Base-by-base conservation (phyloP, 495 filamentous ascomycete genomes). In the Hypoxylon intermedium region DNA sequence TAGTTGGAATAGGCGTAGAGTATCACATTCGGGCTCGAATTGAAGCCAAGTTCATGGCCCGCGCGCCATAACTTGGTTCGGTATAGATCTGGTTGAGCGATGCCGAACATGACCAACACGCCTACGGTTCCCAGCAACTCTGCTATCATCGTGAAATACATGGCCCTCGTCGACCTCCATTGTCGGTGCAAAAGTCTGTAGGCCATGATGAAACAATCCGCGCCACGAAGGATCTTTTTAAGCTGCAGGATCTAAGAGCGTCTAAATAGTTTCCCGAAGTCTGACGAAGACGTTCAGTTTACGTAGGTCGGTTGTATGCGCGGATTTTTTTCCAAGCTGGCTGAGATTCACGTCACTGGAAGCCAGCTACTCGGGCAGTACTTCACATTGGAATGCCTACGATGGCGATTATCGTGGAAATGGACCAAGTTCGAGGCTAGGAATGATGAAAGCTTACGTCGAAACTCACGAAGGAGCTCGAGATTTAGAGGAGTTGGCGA, bases 1-100 rank as follows among this genome's bases (percentile, higher is more conserved):
- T 92, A 84, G 64, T 96, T 96, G 36, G 91, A 87, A 54, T 84
- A 84, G 13, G 87, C 86, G 68, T 92, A 96, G 18, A 93, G 63
- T 5, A 87, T 78, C 63, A 87, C 79, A 33, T 78, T 79, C 16
- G 92, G 92, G 55, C 85, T 83, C 60, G 90, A 94, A 74, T 96
- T 96, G 82, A 91, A 92, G 44, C 87, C 86, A 65, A 90, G 84
- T 37, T 91, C 80, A 42, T 79, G 81, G 42, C 92, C 92, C 68
- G 94, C 87, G 65, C 85, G 79, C 92, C 92, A 97, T 67, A 96
- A 74, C 49, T 79, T 82, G 5, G 90, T 89, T 16, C 89, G 85
- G 70, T 90, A 97, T 41, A 86, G 74, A 73, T 96, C 82, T 48
- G 92, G 91, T 19, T 86, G 83, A 49, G 90, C 88, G 60, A 97